Evolutionary conservation across 208 protist species (phyloP).

Genomic region (Trypanosoma lewisi): DNA sequence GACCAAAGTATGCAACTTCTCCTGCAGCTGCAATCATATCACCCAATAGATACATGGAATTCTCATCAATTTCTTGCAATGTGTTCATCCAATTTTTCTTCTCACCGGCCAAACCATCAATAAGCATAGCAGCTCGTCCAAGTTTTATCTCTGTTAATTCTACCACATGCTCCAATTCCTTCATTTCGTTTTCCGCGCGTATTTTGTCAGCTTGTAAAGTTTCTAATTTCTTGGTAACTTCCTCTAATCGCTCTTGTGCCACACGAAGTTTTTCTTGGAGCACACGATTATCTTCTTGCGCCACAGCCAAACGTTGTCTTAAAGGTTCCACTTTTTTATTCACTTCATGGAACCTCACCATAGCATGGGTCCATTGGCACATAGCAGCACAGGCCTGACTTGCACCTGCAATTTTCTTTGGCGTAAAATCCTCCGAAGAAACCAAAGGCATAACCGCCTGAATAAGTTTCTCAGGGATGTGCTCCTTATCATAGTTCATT

Average conservation of each 20-base stretch:
- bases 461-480: constrained; percentile 94
- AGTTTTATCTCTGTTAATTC: constrained; percentile 94
- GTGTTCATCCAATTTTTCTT: constrained; percentile 93
- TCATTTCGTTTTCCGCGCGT: constrained; percentile 91
- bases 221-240: constrained; percentile 91
- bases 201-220: constrained; percentile 93
- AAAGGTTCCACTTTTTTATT: constrained; percentile 95
- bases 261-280: constrained; percentile 89
- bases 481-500: constrained; percentile 96
- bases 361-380: constrained; percentile 98
- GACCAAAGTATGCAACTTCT: constrained; percentile 95
- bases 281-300: constrained; percentile 92
- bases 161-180: constrained; percentile 92
- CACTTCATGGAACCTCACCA: constrained; percentile 97
- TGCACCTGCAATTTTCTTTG: constrained; percentile 93
- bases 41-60: constrained; percentile 90
- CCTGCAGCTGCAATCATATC: constrained; percentile 96
- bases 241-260: constrained; percentile 87
- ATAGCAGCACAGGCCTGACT: constrained; percentile 97
- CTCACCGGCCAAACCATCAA: constrained; percentile 96
- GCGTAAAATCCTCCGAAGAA: constrained; percentile 93
- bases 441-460: constrained; percentile 93
- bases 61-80: constrained; percentile 83
- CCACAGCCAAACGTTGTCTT: constrained; percentile 81
- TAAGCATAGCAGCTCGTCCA: constrained; percentile 94